Percentiles rank a stretch among this genome's conserved stretches.
phyloP scores from a whole-genome alignment of 495 filamentous ascomycete genomes.

The Aspergillus diversus region DNA sequence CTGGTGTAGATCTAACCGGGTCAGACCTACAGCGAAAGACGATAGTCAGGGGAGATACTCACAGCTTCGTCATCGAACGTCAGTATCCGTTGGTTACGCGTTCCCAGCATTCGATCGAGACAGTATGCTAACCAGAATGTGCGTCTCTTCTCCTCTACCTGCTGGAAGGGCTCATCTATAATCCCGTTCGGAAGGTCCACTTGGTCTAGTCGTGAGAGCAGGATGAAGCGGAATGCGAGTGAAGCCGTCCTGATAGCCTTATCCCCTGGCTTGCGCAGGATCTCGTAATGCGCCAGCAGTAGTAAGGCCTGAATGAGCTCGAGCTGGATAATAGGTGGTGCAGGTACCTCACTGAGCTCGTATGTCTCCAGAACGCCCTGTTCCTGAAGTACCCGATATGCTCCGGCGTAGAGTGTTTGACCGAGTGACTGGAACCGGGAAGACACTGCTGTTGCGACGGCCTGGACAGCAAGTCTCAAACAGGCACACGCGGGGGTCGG shows the following conservation, averaged over 20 bases:
- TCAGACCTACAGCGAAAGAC: neutral
- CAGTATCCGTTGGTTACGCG: constrained; percentile 1
- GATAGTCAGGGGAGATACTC: neutral
- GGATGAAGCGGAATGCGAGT: neutral
- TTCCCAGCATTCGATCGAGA: constrained; percentile 4
- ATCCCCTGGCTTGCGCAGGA: neutral
- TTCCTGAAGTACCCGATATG: no score
- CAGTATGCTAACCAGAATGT: constrained; percentile 11
- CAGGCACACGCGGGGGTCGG: neutral
- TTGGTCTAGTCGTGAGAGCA: neutral
- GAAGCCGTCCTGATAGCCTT: neutral
- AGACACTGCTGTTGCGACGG: neutral
- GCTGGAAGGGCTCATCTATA: neutral
- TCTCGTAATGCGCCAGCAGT: constrained; percentile 7
- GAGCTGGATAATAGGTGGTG: neutral
- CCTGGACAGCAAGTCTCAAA: neutral
- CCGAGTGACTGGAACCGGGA: neutral
- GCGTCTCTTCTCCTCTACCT: neutral
- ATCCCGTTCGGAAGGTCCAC: neutral
- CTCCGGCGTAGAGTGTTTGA: neutral
- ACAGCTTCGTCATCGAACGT: constrained; percentile 8
- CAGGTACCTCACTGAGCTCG: neutral
- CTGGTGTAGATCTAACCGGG: neutral
- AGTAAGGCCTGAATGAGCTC: constrained; percentile 7
- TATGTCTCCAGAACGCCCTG: neutral